These are phyloP conservation scores for Kockovaella imperatae DNA, from an alignment of 768 basidiomycete genomes.

Conservation along the genomic window DNA sequence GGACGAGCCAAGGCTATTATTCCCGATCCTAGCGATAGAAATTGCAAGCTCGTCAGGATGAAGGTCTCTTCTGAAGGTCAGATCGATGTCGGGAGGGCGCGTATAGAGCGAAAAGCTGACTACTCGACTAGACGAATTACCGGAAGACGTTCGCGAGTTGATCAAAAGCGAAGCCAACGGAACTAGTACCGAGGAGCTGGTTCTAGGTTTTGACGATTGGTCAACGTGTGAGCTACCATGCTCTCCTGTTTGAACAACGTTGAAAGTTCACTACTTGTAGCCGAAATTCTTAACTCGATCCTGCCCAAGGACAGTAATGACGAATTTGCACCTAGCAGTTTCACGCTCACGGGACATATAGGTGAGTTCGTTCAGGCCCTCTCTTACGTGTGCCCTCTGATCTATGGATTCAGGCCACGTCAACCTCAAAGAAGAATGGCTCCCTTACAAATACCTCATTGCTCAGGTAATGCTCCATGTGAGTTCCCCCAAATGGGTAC, in stretches of 20 bases:
- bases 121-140: conserved; percentile 62
- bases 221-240: conserved; percentile 55
- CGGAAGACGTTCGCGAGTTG: conserved; percentile 53
- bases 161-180: conserved; percentile 55
- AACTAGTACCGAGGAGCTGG: conserved; percentile 55
- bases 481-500: conserved; percentile 35
- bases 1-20: conserved; percentile 15
- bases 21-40: conserved; percentile 6
- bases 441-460: conserved; percentile 84
- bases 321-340: conserved; percentile 68
- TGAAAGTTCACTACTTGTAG: conserved; percentile 8
- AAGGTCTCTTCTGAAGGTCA: conserved; percentile 54
- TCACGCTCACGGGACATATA: conserved; percentile 82
- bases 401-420: conserved; percentile 62
- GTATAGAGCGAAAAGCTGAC: conserved; percentile 2
- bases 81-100: background rate
- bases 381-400: background rate
- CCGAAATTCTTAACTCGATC: conserved; percentile 68
- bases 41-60: conserved; percentile 63
- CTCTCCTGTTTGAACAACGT: background rate
- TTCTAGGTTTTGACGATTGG: conserved; percentile 82
- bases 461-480: conserved; percentile 89
- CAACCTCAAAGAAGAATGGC: conserved; percentile 80
- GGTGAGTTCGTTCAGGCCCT: conserved; percentile 51
- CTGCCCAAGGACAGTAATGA: conserved; percentile 70